Conservation (phyloP, 768 basidiomycete genomes). For the Lentinula guzmanii region DNA sequence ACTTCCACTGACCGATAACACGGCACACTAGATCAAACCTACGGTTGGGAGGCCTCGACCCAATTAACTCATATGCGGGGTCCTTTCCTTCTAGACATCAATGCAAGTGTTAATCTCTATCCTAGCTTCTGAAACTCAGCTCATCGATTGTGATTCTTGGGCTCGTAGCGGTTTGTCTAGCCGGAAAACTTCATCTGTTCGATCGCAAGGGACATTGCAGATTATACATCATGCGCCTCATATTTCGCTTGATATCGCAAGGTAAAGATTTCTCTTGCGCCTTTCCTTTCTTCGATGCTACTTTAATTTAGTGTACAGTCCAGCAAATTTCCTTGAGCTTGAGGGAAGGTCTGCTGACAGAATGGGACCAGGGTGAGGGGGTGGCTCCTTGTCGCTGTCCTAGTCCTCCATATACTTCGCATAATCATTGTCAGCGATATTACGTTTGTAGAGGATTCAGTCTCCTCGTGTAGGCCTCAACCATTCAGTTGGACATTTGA, state of each 20-base stretch:
- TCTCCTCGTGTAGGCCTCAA: no score
- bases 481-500: no score
- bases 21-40: constrained; percentile 66
- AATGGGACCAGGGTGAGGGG: not conserved
- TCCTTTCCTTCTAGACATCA: constrained; percentile 93
- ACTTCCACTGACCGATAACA: constrained; percentile 75
- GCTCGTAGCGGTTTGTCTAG: constrained; percentile 82
- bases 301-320: constrained; percentile 36
- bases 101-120: constrained; percentile 26
- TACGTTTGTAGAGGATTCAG: no score
- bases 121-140: constrained; percentile 1
- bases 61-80: constrained; percentile 16
- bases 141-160: constrained; percentile 58
- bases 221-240: constrained; percentile 12
- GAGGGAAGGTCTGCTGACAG: not conserved
- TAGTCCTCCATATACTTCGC: not conserved
- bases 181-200: constrained; percentile 90
- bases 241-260: constrained; percentile 20
- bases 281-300: constrained; percentile 60
- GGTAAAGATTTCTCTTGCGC: constrained; percentile 69
- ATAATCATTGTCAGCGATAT: no score
- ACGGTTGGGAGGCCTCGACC: constrained; percentile 89
- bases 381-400: not conserved
- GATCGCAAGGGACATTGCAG: constrained; percentile 72
- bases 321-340: not conserved